Evolutionary conservation across 805 yeast genomes (phyloP).

Genomic region (Pichia thaimueangensis): DNA sequence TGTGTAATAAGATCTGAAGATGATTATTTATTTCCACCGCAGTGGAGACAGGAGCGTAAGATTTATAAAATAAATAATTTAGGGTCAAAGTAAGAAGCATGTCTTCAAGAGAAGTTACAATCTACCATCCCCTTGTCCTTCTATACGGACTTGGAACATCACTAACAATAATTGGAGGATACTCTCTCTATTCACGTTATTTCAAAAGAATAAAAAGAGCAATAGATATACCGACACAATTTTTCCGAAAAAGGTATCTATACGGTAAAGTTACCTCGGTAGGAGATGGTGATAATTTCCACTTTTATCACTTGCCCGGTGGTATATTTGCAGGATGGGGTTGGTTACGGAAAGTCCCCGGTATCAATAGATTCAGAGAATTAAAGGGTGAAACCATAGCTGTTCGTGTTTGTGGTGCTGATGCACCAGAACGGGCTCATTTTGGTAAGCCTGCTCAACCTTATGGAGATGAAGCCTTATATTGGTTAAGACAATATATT

Average conservation of each 20-base stretch:
- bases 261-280: slow-evolving; percentile 81
- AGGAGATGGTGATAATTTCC: slow-evolving; percentile 94
- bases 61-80: too few relatives aligned
- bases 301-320: slow-evolving; percentile 90
- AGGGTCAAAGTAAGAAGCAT: too few relatives aligned
- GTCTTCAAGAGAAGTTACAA: slow-evolving; percentile 15
- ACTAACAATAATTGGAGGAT: slow-evolving; percentile 34
- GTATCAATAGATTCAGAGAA: slow-evolving; percentile 36
- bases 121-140: slow-evolving; percentile 26
- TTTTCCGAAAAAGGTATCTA: slow-evolving; percentile 39
- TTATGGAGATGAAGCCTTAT: slow-evolving; percentile 72
- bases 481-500: slow-evolving; percentile 64
- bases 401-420: slow-evolving; percentile 84
- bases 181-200: slow-evolving; percentile 37
- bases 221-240: slow-evolving; percentile 41
- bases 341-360: slow-evolving; percentile 70
- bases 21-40: too few relatives aligned
- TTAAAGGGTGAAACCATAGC: slow-evolving; percentile 65
- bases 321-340: slow-evolving; percentile 90
- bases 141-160: slow-evolving; percentile 28
- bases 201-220: slow-evolving; percentile 47
- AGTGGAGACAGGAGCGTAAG: too few relatives aligned
- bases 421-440: slow-evolving; percentile 94
- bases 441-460: slow-evolving; percentile 94
- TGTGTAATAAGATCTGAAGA: too few relatives aligned